Percentiles rank a stretch among this genome's conserved stretches.
Conservation (phyloP, 169 alveolate genomes). For the Babesia ovata region DNA sequence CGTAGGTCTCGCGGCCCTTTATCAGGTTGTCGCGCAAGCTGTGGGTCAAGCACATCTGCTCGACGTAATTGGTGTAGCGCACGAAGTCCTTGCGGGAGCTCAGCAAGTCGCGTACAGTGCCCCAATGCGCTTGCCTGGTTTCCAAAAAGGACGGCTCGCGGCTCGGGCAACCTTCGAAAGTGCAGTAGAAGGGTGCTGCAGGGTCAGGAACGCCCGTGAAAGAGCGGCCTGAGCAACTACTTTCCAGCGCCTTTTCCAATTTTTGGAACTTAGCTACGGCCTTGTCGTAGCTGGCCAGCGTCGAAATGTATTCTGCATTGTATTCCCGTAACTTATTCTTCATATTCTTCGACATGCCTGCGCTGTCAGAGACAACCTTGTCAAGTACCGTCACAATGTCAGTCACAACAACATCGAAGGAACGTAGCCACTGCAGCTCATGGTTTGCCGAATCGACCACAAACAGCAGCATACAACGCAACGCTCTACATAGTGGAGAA, state of each 20-base stretch:
- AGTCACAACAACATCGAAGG: constrained; percentile 2
- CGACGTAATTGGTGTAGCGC: constrained; percentile 50
- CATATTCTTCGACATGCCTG: constrained; percentile 2
- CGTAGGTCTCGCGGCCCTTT: constrained; percentile 6
- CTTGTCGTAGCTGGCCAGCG: constrained; percentile 15
- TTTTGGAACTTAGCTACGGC: constrained; percentile 10
- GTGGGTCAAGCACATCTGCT: constrained; percentile 36
- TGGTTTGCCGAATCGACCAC: constrained; percentile 9
- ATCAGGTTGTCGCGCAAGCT: constrained; percentile 17
- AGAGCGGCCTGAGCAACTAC: neutral
- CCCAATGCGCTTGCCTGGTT: neutral
- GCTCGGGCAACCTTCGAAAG: constrained; percentile 8
- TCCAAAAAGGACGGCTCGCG: neutral
- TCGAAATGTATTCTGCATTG: constrained; percentile 2
- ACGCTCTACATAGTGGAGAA: neutral
- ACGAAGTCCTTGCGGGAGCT: constrained; percentile 32
- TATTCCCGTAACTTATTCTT: neutral
- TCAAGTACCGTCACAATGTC: constrained; percentile 8
- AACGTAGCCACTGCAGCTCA: constrained; percentile 7
- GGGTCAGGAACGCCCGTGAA: neutral
- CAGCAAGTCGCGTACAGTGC: neutral
- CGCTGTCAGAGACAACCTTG: constrained; percentile 5
- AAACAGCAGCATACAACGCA: constrained; percentile 24
- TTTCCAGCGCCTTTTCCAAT: constrained; percentile 26
- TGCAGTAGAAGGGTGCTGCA: constrained; percentile 5